Evolutionary conservation across 345 rosid species (phyloP).

Genomic region (Syzygium jambos): DNA sequence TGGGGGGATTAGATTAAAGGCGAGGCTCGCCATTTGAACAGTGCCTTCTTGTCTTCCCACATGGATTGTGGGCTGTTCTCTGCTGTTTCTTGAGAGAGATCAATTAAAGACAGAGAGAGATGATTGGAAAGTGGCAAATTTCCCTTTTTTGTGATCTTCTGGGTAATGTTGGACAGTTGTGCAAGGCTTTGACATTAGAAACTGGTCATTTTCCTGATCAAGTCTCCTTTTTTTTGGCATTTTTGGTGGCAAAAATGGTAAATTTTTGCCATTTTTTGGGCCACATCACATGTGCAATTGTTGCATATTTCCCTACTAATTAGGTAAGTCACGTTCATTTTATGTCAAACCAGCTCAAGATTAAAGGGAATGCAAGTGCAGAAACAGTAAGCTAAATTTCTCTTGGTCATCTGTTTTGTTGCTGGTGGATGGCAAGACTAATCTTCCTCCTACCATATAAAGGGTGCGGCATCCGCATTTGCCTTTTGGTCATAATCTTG

Average conservation of each 20-base stretch:
- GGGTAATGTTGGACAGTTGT: background rate
- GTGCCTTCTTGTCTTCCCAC: background rate
- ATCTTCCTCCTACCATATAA: background rate
- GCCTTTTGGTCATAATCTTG: background rate
- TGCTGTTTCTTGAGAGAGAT: background rate
- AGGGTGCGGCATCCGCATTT: fast-evolving
- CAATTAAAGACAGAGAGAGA: background rate
- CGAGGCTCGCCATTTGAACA: background rate
- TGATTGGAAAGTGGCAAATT: background rate
- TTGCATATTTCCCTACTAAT: background rate
- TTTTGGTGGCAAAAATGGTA: too few relatives aligned
- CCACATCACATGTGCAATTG: background rate
- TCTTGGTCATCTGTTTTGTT: background rate
- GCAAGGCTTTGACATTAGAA: background rate
- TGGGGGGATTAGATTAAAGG: background rate
- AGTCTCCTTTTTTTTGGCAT: too few relatives aligned
- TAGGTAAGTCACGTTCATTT: background rate
- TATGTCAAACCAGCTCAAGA: background rate
- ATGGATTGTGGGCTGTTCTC: background rate
- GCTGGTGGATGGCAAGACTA: background rate
- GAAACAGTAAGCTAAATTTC: background rate
- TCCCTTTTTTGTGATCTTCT: background rate
- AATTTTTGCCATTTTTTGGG: background rate
- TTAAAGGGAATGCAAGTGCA: background rate
- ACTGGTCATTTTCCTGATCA: background rate